Evolutionary conservation across 169 alveolate genomes (phyloP).

Genomic region (Cyclospora cayetanensis): DNA sequence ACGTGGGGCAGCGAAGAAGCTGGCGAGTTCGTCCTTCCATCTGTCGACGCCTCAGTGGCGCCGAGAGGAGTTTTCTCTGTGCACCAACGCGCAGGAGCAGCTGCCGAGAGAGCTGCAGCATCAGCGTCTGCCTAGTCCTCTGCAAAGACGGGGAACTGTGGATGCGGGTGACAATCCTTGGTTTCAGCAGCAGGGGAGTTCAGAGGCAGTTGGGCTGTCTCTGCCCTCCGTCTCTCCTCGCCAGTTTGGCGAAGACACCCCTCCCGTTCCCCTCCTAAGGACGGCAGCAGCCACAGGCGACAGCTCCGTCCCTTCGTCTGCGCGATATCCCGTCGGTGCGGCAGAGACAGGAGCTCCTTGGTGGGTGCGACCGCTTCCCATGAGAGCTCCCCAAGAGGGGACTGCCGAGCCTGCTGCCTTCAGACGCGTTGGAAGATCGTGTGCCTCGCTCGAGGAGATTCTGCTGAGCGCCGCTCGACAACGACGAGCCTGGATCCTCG

Average conservation of each 20-base stretch:
- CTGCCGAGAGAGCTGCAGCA: background rate
- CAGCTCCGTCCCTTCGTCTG: background rate
- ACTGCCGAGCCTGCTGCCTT: background rate
- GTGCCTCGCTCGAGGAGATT: slow-evolving; percentile 17
- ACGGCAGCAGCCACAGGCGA: background rate
- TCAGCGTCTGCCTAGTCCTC: background rate
- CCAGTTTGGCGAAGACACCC: too few relatives aligned
- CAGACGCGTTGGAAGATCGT: slow-evolving; percentile 3
- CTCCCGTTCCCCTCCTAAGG: slow-evolving; percentile 2
- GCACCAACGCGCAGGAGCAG: background rate
- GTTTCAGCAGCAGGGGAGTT: background rate
- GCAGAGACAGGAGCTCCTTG: slow-evolving; percentile 3
- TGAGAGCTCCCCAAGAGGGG: background rate
- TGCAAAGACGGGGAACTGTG: background rate
- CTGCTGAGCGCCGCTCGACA: slow-evolving; percentile 8
- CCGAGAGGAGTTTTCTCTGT: background rate
- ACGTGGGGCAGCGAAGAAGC: too few relatives aligned
- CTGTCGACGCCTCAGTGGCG: background rate
- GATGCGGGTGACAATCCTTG: background rate
- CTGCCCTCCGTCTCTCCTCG: background rate
- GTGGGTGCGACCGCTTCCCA: background rate
- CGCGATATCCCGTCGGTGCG: background rate
- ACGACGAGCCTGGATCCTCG: slow-evolving; percentile 12
- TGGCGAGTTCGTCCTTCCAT: background rate
- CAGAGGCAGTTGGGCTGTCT: background rate